phyloP scores from a whole-genome alignment of 345 rosid species.

The Abelmoschus esculentus region DNA sequence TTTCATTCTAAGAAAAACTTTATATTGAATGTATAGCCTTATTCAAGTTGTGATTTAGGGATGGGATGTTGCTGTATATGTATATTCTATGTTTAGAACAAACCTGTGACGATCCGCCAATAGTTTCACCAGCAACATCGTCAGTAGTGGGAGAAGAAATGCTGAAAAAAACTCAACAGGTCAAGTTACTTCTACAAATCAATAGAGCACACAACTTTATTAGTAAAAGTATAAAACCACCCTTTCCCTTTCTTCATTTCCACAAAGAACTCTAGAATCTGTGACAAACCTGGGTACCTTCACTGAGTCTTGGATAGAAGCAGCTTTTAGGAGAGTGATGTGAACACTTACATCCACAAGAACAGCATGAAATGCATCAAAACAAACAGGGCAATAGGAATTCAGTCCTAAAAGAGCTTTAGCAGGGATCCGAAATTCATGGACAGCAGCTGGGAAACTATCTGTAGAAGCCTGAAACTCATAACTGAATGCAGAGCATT shows the following conservation, averaged over 20 bases:
- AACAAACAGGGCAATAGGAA: conserved; percentile 88
- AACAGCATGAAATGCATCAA: conserved; percentile 77
- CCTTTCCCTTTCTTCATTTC: neutral
- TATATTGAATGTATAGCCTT: neutral
- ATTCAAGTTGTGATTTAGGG: neutral
- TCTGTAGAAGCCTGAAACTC: conserved; percentile 46
- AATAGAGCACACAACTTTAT: neutral
- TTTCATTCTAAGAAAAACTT: neutral
- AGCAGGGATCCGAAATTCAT: conserved; percentile 84
- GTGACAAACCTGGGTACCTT: conserved; percentile 61
- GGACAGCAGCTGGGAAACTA: conserved; percentile 57
- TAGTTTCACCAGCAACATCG: conserved; percentile 33
- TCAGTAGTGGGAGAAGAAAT: conserved; percentile 19
- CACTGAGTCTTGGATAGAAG: conserved; percentile 29
- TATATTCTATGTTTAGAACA: neutral
- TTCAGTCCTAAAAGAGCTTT: conserved; percentile 91
- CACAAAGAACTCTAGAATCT: conserved; percentile 3
- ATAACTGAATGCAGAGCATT: conserved; percentile 33
- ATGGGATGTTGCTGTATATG: conserved; percentile 10
- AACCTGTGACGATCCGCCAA: conserved; percentile 50
- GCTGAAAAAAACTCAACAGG: conserved; percentile 35
- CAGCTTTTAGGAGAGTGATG: conserved; percentile 55
- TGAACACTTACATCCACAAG: conserved; percentile 80
- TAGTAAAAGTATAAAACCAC: neutral
- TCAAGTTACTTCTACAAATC: conserved; percentile 13